Base-by-base conservation (phyloP, 2,329 filamentous ascomycete species). In the Phyllosticta citriasiana region DNA sequence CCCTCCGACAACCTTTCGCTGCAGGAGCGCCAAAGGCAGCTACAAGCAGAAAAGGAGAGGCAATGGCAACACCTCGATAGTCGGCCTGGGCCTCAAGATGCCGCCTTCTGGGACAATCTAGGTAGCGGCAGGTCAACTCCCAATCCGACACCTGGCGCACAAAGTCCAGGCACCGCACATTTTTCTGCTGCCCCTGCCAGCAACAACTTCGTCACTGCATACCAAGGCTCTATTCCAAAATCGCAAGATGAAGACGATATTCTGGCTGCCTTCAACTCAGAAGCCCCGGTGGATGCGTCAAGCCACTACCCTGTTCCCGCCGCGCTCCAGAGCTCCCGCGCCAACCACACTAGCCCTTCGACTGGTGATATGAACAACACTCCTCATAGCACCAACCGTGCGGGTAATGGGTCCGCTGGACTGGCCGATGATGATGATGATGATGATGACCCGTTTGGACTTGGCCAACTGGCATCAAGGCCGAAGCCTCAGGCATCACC, bases 381-480 rank as follows among this genome's bases (percentile, higher is more conserved):
- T 12, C 4, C 33, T 4, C 33, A 40, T 40, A 12, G 8, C 10
- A 14, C 14, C 14, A 12, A 4, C 10, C 4, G 12, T 40, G 16
- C 53, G 19, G 47, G 19, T 14, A 22, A 53, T 8, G 27, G 47
- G n/a, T 56, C 35, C 22, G 55, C 53, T 24, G 57, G 25, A 16
- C 76, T 73, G 12, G 79, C 79, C 33, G 50, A 19, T 9, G 79
- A 83, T 30, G 87, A 93, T 9, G 79, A 83, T 30, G 87, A 93
- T 54, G 82, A 86, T 67, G 91, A 96, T 70, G 91, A 96, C 70
- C 90, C 91, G 1, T 97, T 97, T 71, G 93, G 90, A 0, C 77
- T 97, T 40, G 86, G 80, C 63, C 79, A 87, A 65, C 72, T 91
- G 68, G 33, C 60, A 2, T 82, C 83, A 65, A 75, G 69, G 74